Percentiles rank a stretch among this genome's conserved stretches.
These are phyloP conservation scores for Porphyrellus cyaneotinctus DNA, from an alignment of 768 basidiomycete genomes.

Conservation along the genomic window DNA sequence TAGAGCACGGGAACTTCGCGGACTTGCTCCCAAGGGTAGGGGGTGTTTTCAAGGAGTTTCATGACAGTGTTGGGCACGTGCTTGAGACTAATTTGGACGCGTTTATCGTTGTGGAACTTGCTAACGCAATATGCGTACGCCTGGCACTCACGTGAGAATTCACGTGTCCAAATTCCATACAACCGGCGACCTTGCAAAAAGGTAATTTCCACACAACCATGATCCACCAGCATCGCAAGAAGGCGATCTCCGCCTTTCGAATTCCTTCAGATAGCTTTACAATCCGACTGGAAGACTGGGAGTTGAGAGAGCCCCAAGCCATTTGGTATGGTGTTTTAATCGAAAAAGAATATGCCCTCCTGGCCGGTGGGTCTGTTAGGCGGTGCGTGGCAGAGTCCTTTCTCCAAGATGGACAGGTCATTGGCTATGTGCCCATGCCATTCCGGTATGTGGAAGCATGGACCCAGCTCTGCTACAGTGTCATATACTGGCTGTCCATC, in stretches of 20 bases:
- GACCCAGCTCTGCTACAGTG: neutral
- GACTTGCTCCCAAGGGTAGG: slow-evolving; percentile 98
- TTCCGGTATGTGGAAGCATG: neutral
- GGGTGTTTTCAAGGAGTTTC: slow-evolving; percentile 98
- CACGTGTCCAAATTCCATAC: too few relatives aligned
- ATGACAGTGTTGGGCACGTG: slow-evolving; percentile 99
- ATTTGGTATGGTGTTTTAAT: neutral
- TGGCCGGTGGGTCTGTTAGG: too few relatives aligned
- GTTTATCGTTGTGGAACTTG: slow-evolving; percentile 99
- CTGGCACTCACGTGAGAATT: too few relatives aligned
- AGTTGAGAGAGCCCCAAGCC: too few relatives aligned
- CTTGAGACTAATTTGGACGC: slow-evolving; percentile 95
- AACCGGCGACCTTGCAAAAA: too few relatives aligned
- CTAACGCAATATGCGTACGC: too few relatives aligned
- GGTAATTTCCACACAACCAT: too few relatives aligned
- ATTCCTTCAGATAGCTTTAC: too few relatives aligned
- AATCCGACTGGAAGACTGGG: too few relatives aligned
- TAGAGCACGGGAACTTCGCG: slow-evolving; percentile 98
- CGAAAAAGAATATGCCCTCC: neutral
- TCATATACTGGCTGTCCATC: neutral
- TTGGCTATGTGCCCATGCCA: neutral
- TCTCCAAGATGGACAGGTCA: neutral
- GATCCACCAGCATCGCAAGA: too few relatives aligned
- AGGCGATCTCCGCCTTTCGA: too few relatives aligned
- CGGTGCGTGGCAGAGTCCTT: neutral